Evolutionary conservation across 108 stramenopile species (phyloP).

Genomic region (Nitzschia putrida): DNA sequence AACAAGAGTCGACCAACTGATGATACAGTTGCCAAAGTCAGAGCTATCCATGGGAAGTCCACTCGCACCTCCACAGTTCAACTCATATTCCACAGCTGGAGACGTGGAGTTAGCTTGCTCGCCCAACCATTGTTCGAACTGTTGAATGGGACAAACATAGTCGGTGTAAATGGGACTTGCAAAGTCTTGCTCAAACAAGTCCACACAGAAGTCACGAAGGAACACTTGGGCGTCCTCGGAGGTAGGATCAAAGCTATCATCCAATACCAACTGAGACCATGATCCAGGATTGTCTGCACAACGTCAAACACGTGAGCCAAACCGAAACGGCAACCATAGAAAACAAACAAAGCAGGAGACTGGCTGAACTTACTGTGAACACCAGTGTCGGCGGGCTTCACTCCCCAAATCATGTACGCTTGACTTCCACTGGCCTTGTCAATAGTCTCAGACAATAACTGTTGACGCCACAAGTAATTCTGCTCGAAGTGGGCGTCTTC

Average conservation of each 20-base stretch:
- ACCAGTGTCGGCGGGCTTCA: constrained; percentile 41
- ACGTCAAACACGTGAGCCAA: no score
- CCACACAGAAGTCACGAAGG: constrained; percentile 45
- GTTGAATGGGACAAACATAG: constrained; percentile 46
- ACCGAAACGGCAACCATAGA: no score
- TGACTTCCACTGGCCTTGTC: constrained; percentile 31
- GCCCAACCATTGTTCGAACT: constrained; percentile 48
- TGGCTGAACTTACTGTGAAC: constrained; percentile 34
- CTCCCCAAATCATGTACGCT: constrained; percentile 44
- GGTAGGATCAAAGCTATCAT: constrained; percentile 42
- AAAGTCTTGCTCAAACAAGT: constrained; percentile 44
- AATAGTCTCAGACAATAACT: constrained; percentile 21
- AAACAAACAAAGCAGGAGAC: no score
- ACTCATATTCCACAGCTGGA: constrained; percentile 14
- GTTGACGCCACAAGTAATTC: constrained; percentile 34
- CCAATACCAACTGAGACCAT: constrained; percentile 45
- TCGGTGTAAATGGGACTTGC: constrained; percentile 8
- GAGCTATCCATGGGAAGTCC: constrained; percentile 36
- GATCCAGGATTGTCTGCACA: constrained; percentile 36
- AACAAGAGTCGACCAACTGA: constrained; percentile 22
- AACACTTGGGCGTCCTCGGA: constrained; percentile 33
- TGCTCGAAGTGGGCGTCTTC: constrained; percentile 26
- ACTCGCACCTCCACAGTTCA: constrained; percentile 42
- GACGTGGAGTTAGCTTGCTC: constrained; percentile 20
- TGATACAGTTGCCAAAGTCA: constrained; percentile 38